Evolutionary conservation across 768 basidiomycete genomes (phyloP).

Genomic region (Lentinula lateritia): DNA sequence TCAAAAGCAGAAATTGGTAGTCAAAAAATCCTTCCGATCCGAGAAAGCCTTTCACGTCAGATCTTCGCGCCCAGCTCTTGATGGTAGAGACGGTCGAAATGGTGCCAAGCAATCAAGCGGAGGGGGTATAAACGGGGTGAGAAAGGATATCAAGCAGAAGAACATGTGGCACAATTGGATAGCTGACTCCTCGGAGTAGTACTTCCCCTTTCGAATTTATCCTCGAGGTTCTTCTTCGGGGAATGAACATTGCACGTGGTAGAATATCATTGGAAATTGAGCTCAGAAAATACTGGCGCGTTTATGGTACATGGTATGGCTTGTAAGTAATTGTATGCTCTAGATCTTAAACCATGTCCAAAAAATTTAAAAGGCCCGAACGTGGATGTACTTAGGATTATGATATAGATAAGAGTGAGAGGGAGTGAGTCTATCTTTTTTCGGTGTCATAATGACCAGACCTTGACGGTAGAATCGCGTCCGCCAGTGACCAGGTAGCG

Average conservation of each 20-base stretch:
- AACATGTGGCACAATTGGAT: background rate
- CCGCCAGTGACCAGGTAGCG: constrained; percentile 90
- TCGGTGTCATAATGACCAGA: constrained; percentile 80
- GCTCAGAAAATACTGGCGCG: background rate
- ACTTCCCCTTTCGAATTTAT: background rate
- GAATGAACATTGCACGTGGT: background rate
- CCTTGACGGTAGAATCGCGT: constrained; percentile 79
- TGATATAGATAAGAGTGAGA: background rate
- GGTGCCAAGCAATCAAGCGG: background rate
- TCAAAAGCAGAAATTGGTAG: background rate
- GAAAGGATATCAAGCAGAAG: background rate
- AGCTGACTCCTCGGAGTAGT: no score
- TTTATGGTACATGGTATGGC: background rate
- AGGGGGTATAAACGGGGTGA: background rate
- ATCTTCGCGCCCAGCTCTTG: background rate
- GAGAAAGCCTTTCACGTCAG: background rate
- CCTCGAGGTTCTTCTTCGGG: no score
- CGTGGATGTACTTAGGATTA: background rate
- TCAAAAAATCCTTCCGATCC: background rate
- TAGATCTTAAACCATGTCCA: background rate
- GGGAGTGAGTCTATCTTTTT: background rate
- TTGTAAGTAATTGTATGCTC: background rate
- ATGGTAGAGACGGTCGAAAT: background rate
- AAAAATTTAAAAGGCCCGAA: background rate
- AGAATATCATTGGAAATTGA: background rate